Conservation (phyloP, 2,329 filamentous ascomycete species). For the Penicillium sp. region DNA sequence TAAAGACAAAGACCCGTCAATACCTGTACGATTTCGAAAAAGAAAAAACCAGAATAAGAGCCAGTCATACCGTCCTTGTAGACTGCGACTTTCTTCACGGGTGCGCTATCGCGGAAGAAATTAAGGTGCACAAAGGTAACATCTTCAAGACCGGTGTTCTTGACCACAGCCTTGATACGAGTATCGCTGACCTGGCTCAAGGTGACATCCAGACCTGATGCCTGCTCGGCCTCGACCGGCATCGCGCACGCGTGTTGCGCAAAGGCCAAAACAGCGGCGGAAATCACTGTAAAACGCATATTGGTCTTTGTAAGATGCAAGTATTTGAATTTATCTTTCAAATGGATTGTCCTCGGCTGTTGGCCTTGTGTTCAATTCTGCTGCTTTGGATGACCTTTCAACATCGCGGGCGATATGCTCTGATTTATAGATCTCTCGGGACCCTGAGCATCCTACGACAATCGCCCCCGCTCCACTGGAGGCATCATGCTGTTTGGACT, state of each 20-base stretch:
- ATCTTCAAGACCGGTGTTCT: conserved; percentile 39
- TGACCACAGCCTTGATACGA: conserved; percentile 41
- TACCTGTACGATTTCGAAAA: neutral
- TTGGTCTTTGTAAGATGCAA: conserved; percentile 8
- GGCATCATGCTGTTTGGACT: neutral
- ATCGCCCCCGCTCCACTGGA: neutral
- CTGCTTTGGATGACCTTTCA: neutral
- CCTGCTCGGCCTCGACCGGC: conserved; percentile 23
- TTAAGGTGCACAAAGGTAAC: conserved; percentile 43
- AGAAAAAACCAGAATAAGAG: neutral
- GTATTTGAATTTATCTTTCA: neutral
- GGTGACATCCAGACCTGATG: conserved; percentile 36
- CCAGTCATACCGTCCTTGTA: conserved; percentile 34
- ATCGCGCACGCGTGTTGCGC: conserved; percentile 25
- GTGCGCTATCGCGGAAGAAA: conserved; percentile 41
- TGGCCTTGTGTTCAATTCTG: neutral
- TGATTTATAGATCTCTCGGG: conserved; percentile 13
- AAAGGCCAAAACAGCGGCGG: conserved; percentile 28
- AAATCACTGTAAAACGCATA: conserved; percentile 30
- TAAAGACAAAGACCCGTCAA: conserved; percentile 8
- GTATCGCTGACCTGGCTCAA: conserved; percentile 39
- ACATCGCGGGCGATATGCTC: neutral
- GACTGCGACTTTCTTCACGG: conserved; percentile 43
- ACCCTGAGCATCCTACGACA: neutral
- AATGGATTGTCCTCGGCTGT: neutral